Evolutionary conservation across 1,284 basidiomycete genomes (phyloP).

Genomic region (Caloboletus inedulis): DNA sequence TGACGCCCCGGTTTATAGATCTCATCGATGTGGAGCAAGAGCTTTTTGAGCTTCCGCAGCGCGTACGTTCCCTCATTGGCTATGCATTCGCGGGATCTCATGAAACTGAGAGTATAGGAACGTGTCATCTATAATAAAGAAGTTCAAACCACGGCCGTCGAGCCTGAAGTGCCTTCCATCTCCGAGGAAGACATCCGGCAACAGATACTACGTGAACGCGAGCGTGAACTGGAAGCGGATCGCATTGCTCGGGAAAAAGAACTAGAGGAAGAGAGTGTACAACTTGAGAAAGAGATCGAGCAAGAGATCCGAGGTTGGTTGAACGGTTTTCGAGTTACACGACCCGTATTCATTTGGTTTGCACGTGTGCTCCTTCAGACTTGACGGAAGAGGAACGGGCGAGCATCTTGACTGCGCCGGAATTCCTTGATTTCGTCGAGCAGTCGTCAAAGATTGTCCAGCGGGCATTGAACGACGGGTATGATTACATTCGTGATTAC

Average conservation of each 20-base stretch:
- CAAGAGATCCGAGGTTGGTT: slow-evolving; percentile 70
- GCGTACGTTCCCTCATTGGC: slow-evolving; percentile 44
- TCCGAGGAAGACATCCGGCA: slow-evolving; percentile 74
- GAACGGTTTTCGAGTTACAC: not conserved
- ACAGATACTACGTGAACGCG: slow-evolving; percentile 63
- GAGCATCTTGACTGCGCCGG: slow-evolving; percentile 79
- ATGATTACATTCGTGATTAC: slow-evolving; percentile 97
- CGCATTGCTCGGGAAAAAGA: slow-evolving; percentile 72
- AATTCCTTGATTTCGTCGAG: slow-evolving; percentile 93
- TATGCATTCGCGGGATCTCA: not conserved
- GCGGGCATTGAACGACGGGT: slow-evolving; percentile 91
- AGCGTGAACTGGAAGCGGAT: slow-evolving; percentile 63
- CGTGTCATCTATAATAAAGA: slow-evolving; percentile 93
- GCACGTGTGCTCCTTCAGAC: slow-evolving; percentile 45
- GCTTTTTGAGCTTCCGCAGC: slow-evolving; percentile 85
- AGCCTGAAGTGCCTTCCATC: slow-evolving; percentile 46
- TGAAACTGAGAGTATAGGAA: slow-evolving; percentile 46
- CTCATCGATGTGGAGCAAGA: slow-evolving; percentile 85
- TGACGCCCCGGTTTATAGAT: slow-evolving; percentile 66
- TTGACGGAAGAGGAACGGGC: slow-evolving; percentile 81
- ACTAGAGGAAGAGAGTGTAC: slow-evolving; percentile 74
- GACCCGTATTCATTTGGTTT: slow-evolving; percentile 1
- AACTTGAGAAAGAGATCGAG: slow-evolving; percentile 78
- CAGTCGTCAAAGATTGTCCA: slow-evolving; percentile 94
- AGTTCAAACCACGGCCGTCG: slow-evolving; percentile 79